phyloP scores from a whole-genome alignment of 2,329 filamentous ascomycete species.

The Tolypocladium pustulatum region DNA sequence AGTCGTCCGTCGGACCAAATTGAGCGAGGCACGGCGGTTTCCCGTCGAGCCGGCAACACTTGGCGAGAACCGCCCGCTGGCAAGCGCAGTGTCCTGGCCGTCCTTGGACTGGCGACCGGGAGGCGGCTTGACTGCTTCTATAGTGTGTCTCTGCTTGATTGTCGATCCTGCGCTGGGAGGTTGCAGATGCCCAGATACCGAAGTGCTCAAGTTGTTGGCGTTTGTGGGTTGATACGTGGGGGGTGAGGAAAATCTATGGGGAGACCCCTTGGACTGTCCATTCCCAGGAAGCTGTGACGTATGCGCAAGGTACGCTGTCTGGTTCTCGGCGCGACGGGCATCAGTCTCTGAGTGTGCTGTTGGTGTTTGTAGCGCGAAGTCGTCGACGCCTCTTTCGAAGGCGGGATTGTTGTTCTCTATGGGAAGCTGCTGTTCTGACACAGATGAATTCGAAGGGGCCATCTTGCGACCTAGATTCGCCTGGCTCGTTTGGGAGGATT shows the following conservation, averaged over 20 bases:
- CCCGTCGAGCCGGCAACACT: constrained; percentile 41
- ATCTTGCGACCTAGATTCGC: background rate
- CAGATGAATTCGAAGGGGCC: background rate
- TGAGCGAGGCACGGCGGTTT: constrained; percentile 71
- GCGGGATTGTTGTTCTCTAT: background rate
- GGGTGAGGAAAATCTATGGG: constrained; percentile 56
- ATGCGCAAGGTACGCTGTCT: constrained; percentile 4
- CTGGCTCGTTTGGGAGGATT: background rate
- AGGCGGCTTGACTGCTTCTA: constrained; percentile 68
- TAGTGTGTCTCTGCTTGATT: constrained; percentile 73
- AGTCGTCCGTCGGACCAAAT: constrained; percentile 68
- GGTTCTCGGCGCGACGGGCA: constrained; percentile 12
- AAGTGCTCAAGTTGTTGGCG: constrained; percentile 24
- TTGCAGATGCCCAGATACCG: constrained; percentile 41
- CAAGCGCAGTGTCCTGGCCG: constrained; percentile 52
- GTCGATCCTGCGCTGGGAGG: constrained; percentile 34
- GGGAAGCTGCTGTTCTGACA: background rate
- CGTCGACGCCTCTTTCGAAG: background rate
- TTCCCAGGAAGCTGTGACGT: constrained; percentile 7
- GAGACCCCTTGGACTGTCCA: constrained; percentile 18
- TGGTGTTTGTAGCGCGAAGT: background rate
- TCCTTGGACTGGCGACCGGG: constrained; percentile 65
- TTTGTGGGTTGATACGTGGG: constrained; percentile 37
- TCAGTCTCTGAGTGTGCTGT: background rate
- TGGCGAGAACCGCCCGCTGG: constrained; percentile 76